A percentile compares a stretch with the other conserved stretches of the same genome.
Conservation (phyloP, 805 yeast genomes). For the Saccharomycopsis sp. region DNA sequence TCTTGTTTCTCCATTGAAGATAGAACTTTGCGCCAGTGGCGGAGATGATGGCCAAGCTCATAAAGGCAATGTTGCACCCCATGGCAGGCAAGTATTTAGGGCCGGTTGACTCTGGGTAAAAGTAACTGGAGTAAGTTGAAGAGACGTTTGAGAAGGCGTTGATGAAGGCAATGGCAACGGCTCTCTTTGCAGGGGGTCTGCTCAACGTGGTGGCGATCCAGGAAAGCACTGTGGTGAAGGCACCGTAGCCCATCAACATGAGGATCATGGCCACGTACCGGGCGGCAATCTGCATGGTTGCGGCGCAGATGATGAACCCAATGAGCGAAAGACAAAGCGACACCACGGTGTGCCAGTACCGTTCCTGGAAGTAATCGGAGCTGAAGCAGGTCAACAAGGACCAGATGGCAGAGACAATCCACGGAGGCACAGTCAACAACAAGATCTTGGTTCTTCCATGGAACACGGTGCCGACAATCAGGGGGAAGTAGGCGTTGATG, state of each 20-base stretch:
- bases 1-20: constrained; percentile 22
- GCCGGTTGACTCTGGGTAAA: constrained; percentile 37
- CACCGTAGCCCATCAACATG: constrained; percentile 46
- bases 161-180: constrained; percentile 47
- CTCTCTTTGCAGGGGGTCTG: constrained; percentile 51
- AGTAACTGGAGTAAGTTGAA: constrained; percentile 46
- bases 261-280: constrained; percentile 51
- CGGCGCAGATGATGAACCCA: constrained; percentile 40
- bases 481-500: constrained; percentile 55
- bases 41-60: constrained; percentile 32
- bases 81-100: constrained; percentile 43
- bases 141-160: constrained; percentile 49
- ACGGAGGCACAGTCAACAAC: constrained; percentile 53
- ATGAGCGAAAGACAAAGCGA: constrained; percentile 36
- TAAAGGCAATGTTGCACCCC: constrained; percentile 39
- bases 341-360: constrained; percentile 39
- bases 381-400: constrained; percentile 47
- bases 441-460: constrained; percentile 42
- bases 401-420: constrained; percentile 39
- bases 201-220: constrained; percentile 51
- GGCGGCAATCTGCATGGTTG: constrained; percentile 46
- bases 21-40: constrained; percentile 34
- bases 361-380: constrained; percentile 47
- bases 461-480: constrained; percentile 48
- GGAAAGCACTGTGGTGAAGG: constrained; percentile 42